Evolutionary conservation across 1,139 yeast genomes (phyloP).

Genomic region (Pichia sp.): DNA sequence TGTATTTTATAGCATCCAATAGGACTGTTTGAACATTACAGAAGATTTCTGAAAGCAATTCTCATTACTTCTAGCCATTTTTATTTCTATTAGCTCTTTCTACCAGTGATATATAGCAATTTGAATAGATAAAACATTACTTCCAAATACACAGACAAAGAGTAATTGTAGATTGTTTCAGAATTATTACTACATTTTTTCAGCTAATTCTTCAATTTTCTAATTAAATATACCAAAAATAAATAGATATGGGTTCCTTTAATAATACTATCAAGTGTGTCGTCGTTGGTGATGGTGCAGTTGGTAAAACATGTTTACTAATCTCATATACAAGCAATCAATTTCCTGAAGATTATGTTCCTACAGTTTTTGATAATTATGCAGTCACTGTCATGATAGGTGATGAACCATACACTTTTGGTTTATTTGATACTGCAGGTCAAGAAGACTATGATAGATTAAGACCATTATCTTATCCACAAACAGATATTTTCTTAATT

Average conservation of each 20-base stretch:
- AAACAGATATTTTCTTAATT: slow-evolving; percentile 91
- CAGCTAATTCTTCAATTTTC: neutral
- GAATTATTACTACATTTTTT: neutral
- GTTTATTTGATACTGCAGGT: slow-evolving; percentile 96
- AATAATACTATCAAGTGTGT: slow-evolving; percentile 76
- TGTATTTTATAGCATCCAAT: no score
- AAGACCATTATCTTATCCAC: slow-evolving; percentile 94
- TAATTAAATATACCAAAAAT: neutral
- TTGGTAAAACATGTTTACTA: slow-evolving; percentile 85
- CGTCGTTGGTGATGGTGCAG: slow-evolving; percentile 98
- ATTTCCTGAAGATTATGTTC: slow-evolving; percentile 84
- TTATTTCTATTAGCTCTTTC: no score
- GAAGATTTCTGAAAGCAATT: no score
- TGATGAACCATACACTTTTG: slow-evolving; percentile 94
- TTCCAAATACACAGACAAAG: no score
- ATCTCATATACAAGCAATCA: slow-evolving; percentile 86
- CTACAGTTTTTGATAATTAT: slow-evolving; percentile 90
- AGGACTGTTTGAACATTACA: no score
- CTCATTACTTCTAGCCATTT: no score
- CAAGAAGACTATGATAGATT: slow-evolving; percentile 97
- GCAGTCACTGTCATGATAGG: slow-evolving; percentile 99
- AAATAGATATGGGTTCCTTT: slow-evolving; percentile 14
- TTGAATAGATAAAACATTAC: no score
- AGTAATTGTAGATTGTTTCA: neutral
- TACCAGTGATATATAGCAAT: no score